Evolutionary conservation across 2,329 filamentous ascomycete genomes (phyloP), one percentile per base, ranked within the genome.

Genomic region (Juglanconis juglandina): DNA sequence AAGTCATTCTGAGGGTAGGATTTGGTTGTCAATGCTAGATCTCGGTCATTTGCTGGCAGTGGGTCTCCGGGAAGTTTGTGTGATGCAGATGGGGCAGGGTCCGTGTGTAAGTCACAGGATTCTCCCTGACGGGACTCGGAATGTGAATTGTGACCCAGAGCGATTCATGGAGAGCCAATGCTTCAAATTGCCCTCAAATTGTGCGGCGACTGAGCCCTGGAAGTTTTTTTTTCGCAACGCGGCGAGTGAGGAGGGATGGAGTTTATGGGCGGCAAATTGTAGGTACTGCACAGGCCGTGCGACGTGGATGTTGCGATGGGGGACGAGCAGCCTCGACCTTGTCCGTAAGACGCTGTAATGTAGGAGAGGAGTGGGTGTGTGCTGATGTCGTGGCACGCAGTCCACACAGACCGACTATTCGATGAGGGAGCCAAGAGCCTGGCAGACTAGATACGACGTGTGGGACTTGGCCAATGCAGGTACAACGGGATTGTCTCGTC

Each of bases 1-100:
- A 61, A 63, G 58, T 60, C 61, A 63, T 63, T 55, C 61, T 63
- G 61, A 57, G 61, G 54, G 46, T 48, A 48, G 39, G 10, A n/a
- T 50, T 10, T 4, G 32, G n/a, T 13, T 56, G 55, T 41, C 47
- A 48, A 46, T 46, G 42, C 30, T 44, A 52, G 39, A 59, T 58
- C 32, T 55, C 37, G 51, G 30, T 61, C 61, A 63, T 61, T 51
- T 60, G 61, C 54, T 52, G 39, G 17, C 14, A 48, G 46, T 41
- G 47, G 14, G 30, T 34, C 32, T 24, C 4, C 8, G 24, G 35
- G 46, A 33, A 46, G 55, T 46, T 14, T 34, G 24, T 32, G 46
- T 48, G 24, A 48, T 32, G 46, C 24, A 17, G 11, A 32, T 9
- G 9, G 11, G 10, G 17, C 46, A 32, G 46, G 17, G 24, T 32